Conservation (phyloP, 306 rosid genomes). For the Sechiopsis laciniata region DNA sequence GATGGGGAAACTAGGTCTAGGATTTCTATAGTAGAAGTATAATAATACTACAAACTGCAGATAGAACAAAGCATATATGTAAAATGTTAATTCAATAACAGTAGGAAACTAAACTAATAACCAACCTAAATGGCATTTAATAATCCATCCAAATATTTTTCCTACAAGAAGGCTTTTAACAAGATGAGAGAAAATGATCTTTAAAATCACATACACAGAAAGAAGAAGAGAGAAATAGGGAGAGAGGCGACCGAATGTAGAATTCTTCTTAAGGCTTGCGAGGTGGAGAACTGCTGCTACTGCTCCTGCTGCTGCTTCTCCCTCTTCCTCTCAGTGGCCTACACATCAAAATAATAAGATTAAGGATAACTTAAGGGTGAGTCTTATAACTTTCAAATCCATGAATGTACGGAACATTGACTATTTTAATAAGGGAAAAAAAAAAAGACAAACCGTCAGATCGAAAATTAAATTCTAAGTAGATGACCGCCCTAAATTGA, state of each 20-base stretch:
- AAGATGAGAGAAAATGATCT: not conserved
- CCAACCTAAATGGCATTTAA: constrained; percentile 1
- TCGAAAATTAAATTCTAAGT: too few relatives aligned
- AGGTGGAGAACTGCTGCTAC: constrained; percentile 74
- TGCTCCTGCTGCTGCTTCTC: constrained; percentile 81
- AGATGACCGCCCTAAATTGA: too few relatives aligned
- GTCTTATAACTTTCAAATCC: too few relatives aligned
- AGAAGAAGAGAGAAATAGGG: not conserved
- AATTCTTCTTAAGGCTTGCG: constrained; percentile 46
- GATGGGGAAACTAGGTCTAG: not conserved
- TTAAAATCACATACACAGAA: constrained; percentile 11
- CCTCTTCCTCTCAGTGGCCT: constrained; percentile 91
- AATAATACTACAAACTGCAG: constrained; percentile 11
- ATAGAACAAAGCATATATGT: not conserved
- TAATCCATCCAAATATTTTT: constrained; percentile 10
- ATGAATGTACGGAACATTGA: too few relatives aligned
- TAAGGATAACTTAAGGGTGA: not conserved
- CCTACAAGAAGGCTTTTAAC: constrained; percentile 7
- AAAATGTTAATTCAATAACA: not conserved
- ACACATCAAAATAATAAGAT: not conserved
- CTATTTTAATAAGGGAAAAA: too few relatives aligned
- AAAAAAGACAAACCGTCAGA: too few relatives aligned
- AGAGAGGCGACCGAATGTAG: not conserved
- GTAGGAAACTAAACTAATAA: not conserved
- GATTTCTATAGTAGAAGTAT: not conserved